Evolutionary conservation across 306 rosid species (phyloP), one percentile per base, ranked within the genome.

Genomic region (Cajanus cajan): DNA sequence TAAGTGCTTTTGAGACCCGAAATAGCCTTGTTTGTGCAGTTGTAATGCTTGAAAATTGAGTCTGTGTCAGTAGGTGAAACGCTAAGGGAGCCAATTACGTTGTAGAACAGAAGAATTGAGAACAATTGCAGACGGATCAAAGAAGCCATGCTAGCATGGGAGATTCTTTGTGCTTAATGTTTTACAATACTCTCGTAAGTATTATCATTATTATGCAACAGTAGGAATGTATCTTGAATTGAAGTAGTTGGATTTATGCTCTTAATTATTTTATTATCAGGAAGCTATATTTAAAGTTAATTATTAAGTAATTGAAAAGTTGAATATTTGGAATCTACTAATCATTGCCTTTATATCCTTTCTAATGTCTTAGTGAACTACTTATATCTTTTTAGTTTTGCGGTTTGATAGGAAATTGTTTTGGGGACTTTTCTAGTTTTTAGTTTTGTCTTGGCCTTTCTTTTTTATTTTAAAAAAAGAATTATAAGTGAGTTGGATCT

Each of bases 1-100:
- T 80, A 80, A 41, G 69, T 73, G 52, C 75, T 73, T 6, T 73
- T 80, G 6, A 68, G 75, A 64, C 33, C 21, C 64, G 41, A 80
- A 4, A 12, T 80, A 10, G n/a, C 1, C 18, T 3, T 52, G 41
- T 12, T 33, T 65, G 70, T 52, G 84, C 84, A 80, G 36, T 73
- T 28, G 50, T 52, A 41, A 11, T 41, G 78, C 21, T 4, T 79
- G 63, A 71, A 71, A 34, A 47, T 64, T 72, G 83, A 55, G 12
- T 55, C 31, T 40, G 80, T 39, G 65, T 50, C 59, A 9, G 40
- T 66, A 1, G 69, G 51, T 80, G 68, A 65, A 73, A 80, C 28
- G 7, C 44, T 73, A n/a, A 47, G 59, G 63, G 51, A 62, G 39
- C 37, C 10, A 31, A 47, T 50, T 73, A 41, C 21, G 82, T 18